Conservation (phyloP, 768 basidiomycete species). For the Serendipita sp. region DNA sequence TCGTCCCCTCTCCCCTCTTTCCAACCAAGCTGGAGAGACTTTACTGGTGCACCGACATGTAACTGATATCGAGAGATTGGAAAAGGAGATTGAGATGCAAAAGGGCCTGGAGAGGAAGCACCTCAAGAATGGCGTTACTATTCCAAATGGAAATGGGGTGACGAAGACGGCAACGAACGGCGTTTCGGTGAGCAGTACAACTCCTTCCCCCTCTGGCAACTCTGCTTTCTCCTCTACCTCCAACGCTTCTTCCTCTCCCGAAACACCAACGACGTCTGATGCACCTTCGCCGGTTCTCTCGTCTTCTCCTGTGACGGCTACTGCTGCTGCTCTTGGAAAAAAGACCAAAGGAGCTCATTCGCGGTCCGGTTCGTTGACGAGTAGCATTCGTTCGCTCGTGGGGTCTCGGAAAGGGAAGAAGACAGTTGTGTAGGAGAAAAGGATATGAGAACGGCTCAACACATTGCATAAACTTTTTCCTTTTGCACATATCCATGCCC, state of each 20-base stretch:
- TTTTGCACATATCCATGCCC: too few relatives aligned
- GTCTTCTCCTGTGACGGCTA: not conserved
- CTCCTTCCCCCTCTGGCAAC: not conserved
- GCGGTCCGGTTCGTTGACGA: not conserved
- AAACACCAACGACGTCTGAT: not conserved
- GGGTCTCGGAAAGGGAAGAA: not conserved
- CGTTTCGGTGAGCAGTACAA: not conserved
- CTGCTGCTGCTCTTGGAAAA: not conserved
- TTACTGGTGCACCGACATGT: slow-evolving; percentile 63
- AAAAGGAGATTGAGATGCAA: slow-evolving; percentile 22
- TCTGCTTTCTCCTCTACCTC: not conserved
- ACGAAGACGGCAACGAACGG: not conserved
- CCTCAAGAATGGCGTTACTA: not conserved
- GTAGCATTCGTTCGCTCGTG: not conserved
- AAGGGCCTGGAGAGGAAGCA: not conserved
- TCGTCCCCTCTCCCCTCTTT: slow-evolving; percentile 57
- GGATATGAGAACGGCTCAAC: too few relatives aligned
- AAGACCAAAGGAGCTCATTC: not conserved
- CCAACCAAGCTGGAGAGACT: slow-evolving; percentile 34
- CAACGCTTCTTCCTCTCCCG: not conserved
- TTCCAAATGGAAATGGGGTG: not conserved
- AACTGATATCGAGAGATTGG: slow-evolving; percentile 47
- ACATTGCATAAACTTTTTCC: too few relatives aligned
- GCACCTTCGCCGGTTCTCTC: not conserved
- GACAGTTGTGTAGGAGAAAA: not conserved